Conservation (phyloP, 805 yeast species). For the Saturnispora kantuleensis region DNA sequence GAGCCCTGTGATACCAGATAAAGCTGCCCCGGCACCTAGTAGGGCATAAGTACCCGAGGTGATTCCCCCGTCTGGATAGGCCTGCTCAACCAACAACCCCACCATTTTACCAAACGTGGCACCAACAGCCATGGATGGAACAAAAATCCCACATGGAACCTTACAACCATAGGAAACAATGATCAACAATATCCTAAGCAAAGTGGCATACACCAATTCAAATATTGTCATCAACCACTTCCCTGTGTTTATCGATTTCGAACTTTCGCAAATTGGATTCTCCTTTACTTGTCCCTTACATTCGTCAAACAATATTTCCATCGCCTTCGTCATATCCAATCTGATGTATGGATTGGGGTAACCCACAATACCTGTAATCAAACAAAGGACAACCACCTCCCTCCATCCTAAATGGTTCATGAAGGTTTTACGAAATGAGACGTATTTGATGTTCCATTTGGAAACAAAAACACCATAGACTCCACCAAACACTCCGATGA, state of each 20-base stretch:
- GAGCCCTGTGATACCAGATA: conserved; percentile 88
- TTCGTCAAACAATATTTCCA: conserved; percentile 72
- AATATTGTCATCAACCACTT: conserved; percentile 27
- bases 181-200: conserved; percentile 60
- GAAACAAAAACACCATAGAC: conserved; percentile 73
- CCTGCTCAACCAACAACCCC: conserved; percentile 58
- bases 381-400: conserved; percentile 62
- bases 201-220: conserved; percentile 60
- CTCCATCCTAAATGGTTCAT: conserved; percentile 47
- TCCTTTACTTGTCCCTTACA: neutral
- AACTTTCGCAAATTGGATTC: no score
- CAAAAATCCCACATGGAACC: conserved; percentile 96
- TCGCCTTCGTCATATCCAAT: conserved; percentile 90
- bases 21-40: conserved; percentile 90
- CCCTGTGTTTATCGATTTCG: conserved; percentile 33
- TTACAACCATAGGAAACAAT: conserved; percentile 84
- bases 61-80: conserved; percentile 35
- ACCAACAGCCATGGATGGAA: conserved; percentile 95
- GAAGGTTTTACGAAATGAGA: conserved; percentile 65
- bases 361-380: conserved; percentile 64
- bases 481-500: conserved; percentile 88
- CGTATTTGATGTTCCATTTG: conserved; percentile 65
- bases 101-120: conserved; percentile 87
- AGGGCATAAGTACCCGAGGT: conserved; percentile 95
- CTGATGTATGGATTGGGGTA: conserved; percentile 76